These are phyloP conservation scores for Ophiocordyceps unilateralis DNA, from an alignment of 2,329 filamentous ascomycete species.

Conservation along the genomic window DNA sequence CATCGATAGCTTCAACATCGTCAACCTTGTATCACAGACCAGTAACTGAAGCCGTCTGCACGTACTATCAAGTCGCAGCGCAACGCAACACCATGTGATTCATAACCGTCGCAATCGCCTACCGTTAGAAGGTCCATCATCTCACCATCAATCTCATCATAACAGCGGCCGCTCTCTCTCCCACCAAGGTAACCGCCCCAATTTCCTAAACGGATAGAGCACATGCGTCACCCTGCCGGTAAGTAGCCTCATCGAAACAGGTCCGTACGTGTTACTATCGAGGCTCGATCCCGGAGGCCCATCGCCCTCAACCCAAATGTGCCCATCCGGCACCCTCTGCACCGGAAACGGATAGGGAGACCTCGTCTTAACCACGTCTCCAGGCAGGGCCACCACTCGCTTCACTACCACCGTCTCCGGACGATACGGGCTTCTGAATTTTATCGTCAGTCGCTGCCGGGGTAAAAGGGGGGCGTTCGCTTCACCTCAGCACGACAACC, in stretches of 20 bases:
- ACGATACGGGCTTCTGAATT: constrained; percentile 46
- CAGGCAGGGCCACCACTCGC: constrained; percentile 63
- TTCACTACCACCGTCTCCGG: constrained; percentile 62
- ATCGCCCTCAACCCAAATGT: constrained; percentile 94
- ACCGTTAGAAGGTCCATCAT: too few species aligned
- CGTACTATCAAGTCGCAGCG: too few species aligned
- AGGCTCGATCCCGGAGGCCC: constrained; percentile 49
- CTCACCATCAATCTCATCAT: neutral
- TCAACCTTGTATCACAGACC: too few species aligned
- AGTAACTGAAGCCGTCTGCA: too few species aligned
- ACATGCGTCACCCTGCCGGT: constrained; percentile 58
- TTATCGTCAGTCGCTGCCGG: neutral
- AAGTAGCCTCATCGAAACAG: constrained; percentile 59
- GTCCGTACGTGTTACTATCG: constrained; percentile 86
- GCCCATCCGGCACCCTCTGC: constrained; percentile 58
- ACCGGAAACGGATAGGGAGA: constrained; percentile 37
- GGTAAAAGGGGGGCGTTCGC: neutral
- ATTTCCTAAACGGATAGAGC: constrained; percentile 48
- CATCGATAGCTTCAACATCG: too few species aligned
- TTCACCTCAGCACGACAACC: constrained; percentile 54
- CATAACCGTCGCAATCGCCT: too few species aligned
- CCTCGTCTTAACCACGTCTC: constrained; percentile 56
- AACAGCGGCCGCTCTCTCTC: constrained; percentile 22
- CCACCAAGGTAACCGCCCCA: constrained; percentile 40
- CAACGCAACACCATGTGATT: too few species aligned